These are phyloP conservation scores for Mortierella sp. DNA, from an alignment of 371 early-diverging fungal species.

Conservation along the genomic window DNA sequence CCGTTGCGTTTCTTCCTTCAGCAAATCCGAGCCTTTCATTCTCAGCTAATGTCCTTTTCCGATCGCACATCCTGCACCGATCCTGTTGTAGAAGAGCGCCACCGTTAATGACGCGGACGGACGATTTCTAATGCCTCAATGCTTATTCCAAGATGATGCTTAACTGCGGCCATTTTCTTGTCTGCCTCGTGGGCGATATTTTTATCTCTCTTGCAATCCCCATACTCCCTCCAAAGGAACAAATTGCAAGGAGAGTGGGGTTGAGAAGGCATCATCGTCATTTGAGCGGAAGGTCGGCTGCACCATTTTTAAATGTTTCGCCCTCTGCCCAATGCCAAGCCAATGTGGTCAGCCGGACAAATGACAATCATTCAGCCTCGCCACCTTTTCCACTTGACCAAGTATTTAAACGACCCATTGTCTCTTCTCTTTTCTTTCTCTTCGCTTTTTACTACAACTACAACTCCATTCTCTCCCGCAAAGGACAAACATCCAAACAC, in stretches of 20 bases:
- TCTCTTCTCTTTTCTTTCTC: not conserved
- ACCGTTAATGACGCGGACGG: constrained; percentile 3
- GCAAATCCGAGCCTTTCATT: not conserved
- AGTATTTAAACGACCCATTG: not conserved
- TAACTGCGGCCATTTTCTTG: not conserved
- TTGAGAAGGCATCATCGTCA: not conserved
- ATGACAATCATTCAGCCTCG: not conserved
- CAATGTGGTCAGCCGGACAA: not conserved
- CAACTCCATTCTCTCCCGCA: not conserved
- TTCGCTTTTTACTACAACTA: not conserved
- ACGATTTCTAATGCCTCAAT: not conserved
- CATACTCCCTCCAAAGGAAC: not conserved
- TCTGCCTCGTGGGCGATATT: not conserved
- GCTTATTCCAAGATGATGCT: not conserved
- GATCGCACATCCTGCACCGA: not conserved
- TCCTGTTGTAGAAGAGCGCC: not conserved
- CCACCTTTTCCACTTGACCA: not conserved
- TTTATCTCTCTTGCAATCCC: not conserved
- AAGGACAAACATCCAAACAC: not conserved
- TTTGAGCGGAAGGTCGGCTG: not conserved
- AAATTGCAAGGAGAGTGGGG: not conserved
- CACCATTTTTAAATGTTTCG: not conserved
- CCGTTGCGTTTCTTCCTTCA: constrained; percentile 1
- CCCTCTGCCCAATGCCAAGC: not conserved
- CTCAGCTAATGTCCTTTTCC: not conserved